Conservation (phyloP, 1,139 yeast genomes). For the Scheffersomyces cryptocercus region DNA sequence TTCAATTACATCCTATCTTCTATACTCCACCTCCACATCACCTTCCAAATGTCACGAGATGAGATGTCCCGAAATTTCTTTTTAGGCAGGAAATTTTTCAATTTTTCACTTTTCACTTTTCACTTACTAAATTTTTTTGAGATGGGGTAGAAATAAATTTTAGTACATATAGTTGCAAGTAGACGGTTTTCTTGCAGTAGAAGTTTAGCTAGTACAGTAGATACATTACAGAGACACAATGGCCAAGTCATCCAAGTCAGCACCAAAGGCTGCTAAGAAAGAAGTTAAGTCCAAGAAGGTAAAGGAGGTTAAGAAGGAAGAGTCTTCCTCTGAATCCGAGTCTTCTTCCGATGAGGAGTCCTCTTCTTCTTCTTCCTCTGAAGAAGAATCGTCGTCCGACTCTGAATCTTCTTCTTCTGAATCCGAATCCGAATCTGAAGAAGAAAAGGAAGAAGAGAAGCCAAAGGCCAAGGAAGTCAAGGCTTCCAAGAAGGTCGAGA, state of each 20-base stretch:
- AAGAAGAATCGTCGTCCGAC: constrained; percentile 16
- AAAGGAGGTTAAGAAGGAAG: constrained; percentile 19
- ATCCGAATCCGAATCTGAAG: constrained; percentile 18
- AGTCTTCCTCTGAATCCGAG: constrained; percentile 20
- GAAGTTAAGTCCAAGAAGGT: constrained; percentile 29
- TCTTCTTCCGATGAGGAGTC: constrained; percentile 21
- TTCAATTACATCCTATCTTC: too few species aligned
- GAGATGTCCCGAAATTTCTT: neutral
- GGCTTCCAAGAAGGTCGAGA: constrained; percentile 9
- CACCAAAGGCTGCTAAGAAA: constrained; percentile 32
- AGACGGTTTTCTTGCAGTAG: too few species aligned
- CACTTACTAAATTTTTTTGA: neutral
- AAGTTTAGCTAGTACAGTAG: too few species aligned
- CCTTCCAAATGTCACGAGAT: constrained; percentile 3
- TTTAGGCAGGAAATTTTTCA: constrained; percentile 1
- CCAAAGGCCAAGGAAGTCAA: constrained; percentile 6
- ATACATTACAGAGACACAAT: constrained; percentile 12
- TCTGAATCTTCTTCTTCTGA: constrained; percentile 20
- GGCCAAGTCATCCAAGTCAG: constrained; percentile 29
- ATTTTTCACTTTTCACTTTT: constrained; percentile 3
- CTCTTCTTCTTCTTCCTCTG: constrained; percentile 16
- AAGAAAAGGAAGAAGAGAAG: constrained; percentile 16
- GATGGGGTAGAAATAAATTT: neutral
- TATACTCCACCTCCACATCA: too few species aligned
- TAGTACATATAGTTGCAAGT: too few species aligned